Percentiles rank a stretch among this genome's conserved stretches.
phyloP scores from a whole-genome alignment of 2,329 filamentous ascomycete genomes.

The Diplodia sapinea region DNA sequence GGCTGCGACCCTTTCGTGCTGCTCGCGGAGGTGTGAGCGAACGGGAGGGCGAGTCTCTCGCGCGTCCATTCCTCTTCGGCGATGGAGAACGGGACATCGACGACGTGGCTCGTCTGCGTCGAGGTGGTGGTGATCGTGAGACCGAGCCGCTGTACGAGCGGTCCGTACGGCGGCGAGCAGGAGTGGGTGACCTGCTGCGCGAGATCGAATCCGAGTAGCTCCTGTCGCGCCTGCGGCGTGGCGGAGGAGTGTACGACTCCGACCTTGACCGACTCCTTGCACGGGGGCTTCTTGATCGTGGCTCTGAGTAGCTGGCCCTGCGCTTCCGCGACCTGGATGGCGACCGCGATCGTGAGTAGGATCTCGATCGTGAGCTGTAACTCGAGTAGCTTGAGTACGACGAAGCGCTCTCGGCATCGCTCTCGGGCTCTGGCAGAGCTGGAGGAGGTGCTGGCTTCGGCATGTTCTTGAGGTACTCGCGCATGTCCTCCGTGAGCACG shows the following conservation, averaged over 20 bases:
- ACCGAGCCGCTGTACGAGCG: constrained; percentile 26
- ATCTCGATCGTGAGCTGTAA: constrained; percentile 34
- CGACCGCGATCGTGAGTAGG: constrained; percentile 33
- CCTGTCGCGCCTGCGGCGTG: constrained; percentile 21
- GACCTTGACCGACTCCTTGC: constrained; percentile 28
- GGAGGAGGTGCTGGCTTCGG: constrained; percentile 82
- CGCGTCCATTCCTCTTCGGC: constrained; percentile 20
- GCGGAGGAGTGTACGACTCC: constrained; percentile 30
- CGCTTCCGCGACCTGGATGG: constrained; percentile 13
- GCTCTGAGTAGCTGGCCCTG: constrained; percentile 24
- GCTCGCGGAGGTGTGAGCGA: constrained; percentile 30
- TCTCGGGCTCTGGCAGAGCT: constrained; percentile 42
- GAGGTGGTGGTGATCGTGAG: constrained; percentile 36
- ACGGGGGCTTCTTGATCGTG: constrained; percentile 24
- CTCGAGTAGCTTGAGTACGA: constrained; percentile 42
- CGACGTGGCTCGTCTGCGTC: constrained; percentile 35
- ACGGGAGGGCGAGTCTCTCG: constrained; percentile 29
- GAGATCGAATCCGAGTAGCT: constrained; percentile 33
- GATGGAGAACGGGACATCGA: constrained; percentile 31
- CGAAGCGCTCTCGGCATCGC: constrained; percentile 44
- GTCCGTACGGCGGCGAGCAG: constrained; percentile 26
- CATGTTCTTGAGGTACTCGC: constrained; percentile 85
- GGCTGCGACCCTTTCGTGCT: constrained; percentile 18
- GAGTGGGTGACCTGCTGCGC: constrained; percentile 37
- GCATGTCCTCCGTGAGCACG: constrained; percentile 90